Percentiles rank a stretch among this genome's conserved stretches.
Conservation (phyloP, 352 stramenopile species). For the Phytophthora nicotianae region DNA sequence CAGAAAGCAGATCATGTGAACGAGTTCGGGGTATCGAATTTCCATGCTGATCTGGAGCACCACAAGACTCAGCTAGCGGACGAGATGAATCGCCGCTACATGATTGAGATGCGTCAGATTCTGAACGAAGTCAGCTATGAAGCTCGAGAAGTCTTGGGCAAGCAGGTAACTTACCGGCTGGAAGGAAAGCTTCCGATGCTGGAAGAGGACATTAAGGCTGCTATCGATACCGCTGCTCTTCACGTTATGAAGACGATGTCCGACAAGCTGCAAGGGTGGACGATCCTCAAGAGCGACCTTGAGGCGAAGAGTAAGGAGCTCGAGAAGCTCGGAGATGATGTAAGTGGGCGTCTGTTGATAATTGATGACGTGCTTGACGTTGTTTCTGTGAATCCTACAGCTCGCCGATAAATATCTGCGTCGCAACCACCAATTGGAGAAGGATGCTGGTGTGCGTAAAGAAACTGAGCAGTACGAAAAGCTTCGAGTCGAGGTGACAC, state of each 20-base stretch:
- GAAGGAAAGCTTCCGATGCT: slow-evolving; percentile 72
- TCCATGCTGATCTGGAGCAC: slow-evolving; percentile 56
- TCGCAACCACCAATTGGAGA: slow-evolving; percentile 66
- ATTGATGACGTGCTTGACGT: neutral
- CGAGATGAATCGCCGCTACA: slow-evolving; percentile 78
- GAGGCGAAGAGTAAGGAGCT: slow-evolving; percentile 65
- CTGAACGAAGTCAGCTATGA: slow-evolving; percentile 68
- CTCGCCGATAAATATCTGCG: slow-evolving; percentile 71
- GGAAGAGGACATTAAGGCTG: slow-evolving; percentile 67
- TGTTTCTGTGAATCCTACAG: slow-evolving; percentile 34
- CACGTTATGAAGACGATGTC: slow-evolving; percentile 57
- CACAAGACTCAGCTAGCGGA: slow-evolving; percentile 68
- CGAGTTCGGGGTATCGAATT: slow-evolving; percentile 41
- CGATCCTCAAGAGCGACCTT: slow-evolving; percentile 68
- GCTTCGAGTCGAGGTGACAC: slow-evolving; percentile 53
- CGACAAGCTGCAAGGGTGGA: slow-evolving; percentile 73
- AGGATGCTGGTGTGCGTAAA: slow-evolving; percentile 60
- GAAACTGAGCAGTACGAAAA: slow-evolving; percentile 71
- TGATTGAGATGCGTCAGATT: slow-evolving; percentile 80
- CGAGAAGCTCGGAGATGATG: slow-evolving; percentile 77
- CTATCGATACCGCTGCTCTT: slow-evolving; percentile 60
- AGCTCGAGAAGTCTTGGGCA: slow-evolving; percentile 65
- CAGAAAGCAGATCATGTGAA: slow-evolving; percentile 30
- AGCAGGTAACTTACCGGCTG: slow-evolving; percentile 62
- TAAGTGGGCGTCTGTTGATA: slow-evolving; percentile 32